Base-by-base conservation (phyloP, 2,329 filamentous ascomycete species). In the Nigrograna mackinnonii region DNA sequence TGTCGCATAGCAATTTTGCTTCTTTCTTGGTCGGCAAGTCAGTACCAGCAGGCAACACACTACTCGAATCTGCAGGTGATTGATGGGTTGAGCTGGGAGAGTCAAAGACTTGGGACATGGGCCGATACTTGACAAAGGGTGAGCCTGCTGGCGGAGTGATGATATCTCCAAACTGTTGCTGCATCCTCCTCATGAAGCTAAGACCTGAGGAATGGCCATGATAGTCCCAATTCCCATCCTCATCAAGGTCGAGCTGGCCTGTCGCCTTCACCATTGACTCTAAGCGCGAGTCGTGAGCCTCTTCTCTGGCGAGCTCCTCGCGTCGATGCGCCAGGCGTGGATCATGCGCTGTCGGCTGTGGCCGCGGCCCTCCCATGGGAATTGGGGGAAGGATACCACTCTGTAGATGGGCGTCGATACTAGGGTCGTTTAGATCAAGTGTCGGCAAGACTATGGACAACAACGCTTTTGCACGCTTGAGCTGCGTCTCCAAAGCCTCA, bases 181-280 rank as follows among this genome's bases (percentile, higher is more conserved):
- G 86, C 79, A 99, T 86, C 41, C 89, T 84, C 50, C 84, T 82
- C 55, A 96, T 79, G 66, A 96, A 99, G 49, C 92, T 89, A 32
- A 91, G 80, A 3, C 92, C 91, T 0, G 94, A 97, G 0, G 92
- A 96, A 50, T 89, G 87, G 35, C 94, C 94, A 62, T 95, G 90
- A 59, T 96, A 99, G 68, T 97, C 91, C 84, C 91, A 95, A 56
- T 94, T 84, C 31, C 92, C 92, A 57, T 85, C 84, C 55, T 97
- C 92, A 57, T 95, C 91, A 22, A 97, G 78, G 59, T 97, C 92
- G 14, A 99, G 78, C 63, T 91, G 88, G 24, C 92, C 94, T 3
- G 92, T 90, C 31, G 89, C 89, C 62, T 92, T 88, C 44, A 97
- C 91, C 92, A 99, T 97, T 20, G 91, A 95, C 62, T 92, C 85